Conservation (phyloP, 169 alveolate species). For the Eimeria maxima region DNA sequence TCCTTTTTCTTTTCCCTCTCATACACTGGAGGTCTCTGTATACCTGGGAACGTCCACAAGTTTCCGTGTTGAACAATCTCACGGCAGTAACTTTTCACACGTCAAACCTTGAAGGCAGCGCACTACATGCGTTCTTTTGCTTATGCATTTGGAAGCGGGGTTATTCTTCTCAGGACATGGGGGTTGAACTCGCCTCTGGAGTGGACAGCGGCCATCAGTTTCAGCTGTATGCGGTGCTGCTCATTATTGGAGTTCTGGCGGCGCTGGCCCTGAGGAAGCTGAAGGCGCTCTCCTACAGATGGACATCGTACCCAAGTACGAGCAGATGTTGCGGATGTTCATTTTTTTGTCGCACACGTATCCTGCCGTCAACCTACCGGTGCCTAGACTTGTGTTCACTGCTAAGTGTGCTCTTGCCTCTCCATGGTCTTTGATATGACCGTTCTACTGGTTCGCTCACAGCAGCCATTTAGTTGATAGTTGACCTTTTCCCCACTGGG, state of each 20-base stretch:
- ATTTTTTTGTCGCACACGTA: neutral
- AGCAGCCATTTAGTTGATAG: neutral
- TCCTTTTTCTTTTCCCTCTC: neutral
- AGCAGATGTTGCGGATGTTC: neutral
- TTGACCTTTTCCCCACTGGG: neutral
- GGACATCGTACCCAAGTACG: slow-evolving; percentile 56
- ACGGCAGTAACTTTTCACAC: neutral
- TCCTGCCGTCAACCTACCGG: neutral
- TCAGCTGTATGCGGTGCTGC: slow-evolving; percentile 47
- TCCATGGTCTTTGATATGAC: neutral
- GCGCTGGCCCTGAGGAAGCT: slow-evolving; percentile 48
- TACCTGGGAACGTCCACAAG: neutral
- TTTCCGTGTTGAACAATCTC: neutral
- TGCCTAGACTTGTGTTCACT: neutral
- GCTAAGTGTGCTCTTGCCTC: neutral
- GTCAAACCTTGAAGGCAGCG: neutral
- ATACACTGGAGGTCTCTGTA: neutral
- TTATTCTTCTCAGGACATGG: neutral
- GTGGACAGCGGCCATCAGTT: slow-evolving; percentile 12
- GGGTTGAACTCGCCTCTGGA: slow-evolving; percentile 54
- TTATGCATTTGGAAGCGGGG: neutral
- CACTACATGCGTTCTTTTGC: neutral
- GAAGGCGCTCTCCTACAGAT: slow-evolving; percentile 62
- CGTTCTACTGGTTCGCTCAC: neutral
- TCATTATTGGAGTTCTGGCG: slow-evolving; percentile 32